Evolutionary conservation across 2,329 filamentous ascomycete species (phyloP), one percentile per base, ranked within the genome.

Genomic region (Penicillium corylophilum): DNA sequence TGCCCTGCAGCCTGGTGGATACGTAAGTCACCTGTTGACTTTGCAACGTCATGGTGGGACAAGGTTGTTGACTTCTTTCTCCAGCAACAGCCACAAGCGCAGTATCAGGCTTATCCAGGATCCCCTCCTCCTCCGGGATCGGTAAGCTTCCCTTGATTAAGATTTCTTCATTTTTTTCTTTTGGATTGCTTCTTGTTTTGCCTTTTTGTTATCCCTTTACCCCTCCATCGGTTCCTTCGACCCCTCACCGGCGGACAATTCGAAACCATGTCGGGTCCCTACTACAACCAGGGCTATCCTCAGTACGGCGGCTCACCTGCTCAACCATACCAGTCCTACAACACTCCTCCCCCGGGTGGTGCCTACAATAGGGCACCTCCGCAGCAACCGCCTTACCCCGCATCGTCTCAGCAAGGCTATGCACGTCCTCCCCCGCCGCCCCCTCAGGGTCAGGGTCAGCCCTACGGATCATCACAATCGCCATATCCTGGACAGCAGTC

Each of bases 51-150:
- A 64, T 64, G 38, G 45, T 29, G n/a, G 51, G 39, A 48, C 22
- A 46, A 43, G 28, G 3, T 43, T 35, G 42, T 39, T 53, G 50
- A 53, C 46, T 26, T 16, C 18, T 20, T 39, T 10, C 39, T 40
- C 39, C 45, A 50, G 31, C 53, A 59, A 39, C 49, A 50, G 28
- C 57, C 51, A 48, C 55, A 53, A 46, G 48, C 48, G 36, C 52
- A 54, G 24, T 83, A 84, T 70, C 80, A 83, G 72, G 77, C 81
- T 59, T 84, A 80, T 66, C 77, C 75, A 61, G 77, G 75, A 62
- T 67, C 64, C 42, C 54, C 64, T 55, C 63, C 66, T 53, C 60
- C 63, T 45, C 62, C 65, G 55, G 65, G 64, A 59, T 61, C 70
- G 65, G 71, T 74, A 74, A 70, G 71, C 65, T 49, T 45, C 54